Conservation (phyloP, 192 early-diverging fungal genomes). For the Mortierella antarctica region DNA sequence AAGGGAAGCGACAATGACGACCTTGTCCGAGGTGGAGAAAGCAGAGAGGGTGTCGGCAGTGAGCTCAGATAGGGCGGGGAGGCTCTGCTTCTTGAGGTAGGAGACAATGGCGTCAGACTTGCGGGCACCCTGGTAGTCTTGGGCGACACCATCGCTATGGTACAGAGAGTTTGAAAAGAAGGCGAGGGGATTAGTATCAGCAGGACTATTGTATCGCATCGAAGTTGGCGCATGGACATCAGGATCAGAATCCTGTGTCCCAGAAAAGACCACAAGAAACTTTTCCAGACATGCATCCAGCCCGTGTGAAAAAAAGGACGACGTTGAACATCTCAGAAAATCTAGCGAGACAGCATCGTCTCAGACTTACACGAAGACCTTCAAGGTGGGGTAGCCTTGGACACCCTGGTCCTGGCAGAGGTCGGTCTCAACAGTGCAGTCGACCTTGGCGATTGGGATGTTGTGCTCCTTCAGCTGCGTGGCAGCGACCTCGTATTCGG, state of each 20-base stretch:
- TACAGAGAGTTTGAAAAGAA: not conserved
- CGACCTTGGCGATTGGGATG: constrained; percentile 93
- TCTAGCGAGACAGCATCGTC: no score
- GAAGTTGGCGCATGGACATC: not conserved
- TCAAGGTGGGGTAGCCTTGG: constrained; percentile 93
- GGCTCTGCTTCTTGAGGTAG: constrained; percentile 94
- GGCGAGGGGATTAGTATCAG: not conserved
- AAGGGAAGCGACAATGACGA: constrained; percentile 91
- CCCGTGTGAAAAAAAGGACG: not conserved
- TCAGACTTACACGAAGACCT: constrained; percentile 75
- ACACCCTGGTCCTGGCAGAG: constrained; percentile 87
- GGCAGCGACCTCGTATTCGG: constrained; percentile 95
- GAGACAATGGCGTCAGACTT: constrained; percentile 87
- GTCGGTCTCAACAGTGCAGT: constrained; percentile 91
- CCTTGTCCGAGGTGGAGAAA: constrained; percentile 87
- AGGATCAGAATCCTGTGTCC: no score
- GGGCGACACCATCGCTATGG: constrained; percentile 65
- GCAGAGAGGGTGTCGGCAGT: constrained; percentile 73
- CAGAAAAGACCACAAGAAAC: not conserved
- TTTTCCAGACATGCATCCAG: not conserved
- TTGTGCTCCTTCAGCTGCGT: constrained; percentile 79
- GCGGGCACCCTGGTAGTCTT: constrained; percentile 89
- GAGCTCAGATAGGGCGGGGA: constrained; percentile 84
- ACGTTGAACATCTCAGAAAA: no score
- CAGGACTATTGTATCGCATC: not conserved